A percentile compares a stretch with the other conserved stretches of the same genome.
Conservation (phyloP, 192 early-diverging fungal species). For the Funneliformis mosseae region DNA sequence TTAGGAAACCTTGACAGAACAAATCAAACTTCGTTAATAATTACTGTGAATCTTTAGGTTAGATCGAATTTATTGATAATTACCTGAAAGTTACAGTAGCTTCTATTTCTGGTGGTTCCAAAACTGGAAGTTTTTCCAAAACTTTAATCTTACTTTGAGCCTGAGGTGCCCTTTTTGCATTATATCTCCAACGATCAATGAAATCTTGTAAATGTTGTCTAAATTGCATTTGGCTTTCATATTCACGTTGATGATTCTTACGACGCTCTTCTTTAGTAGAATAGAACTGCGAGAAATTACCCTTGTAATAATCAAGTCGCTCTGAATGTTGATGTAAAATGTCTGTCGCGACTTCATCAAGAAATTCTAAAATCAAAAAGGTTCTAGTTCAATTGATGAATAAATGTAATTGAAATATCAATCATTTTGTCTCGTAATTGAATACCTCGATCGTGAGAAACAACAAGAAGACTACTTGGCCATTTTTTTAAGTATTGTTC, state of each 20-base stretch:
- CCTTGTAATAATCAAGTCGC: slow-evolving; percentile 91
- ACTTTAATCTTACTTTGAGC: slow-evolving; percentile 98
- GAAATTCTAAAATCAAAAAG: slow-evolving; percentile 65
- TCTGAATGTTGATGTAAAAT: slow-evolving; percentile 96
- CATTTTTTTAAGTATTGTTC: slow-evolving; percentile 92
- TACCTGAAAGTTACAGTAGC: slow-evolving; percentile 76
- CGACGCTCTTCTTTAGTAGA: slow-evolving; percentile 88
- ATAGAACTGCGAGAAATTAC: slow-evolving; percentile 92
- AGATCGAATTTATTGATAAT: neutral
- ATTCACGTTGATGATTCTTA: slow-evolving; percentile 90
- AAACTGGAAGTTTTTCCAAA: slow-evolving; percentile 92
- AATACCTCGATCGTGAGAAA: slow-evolving; percentile 93
- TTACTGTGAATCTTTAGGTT: neutral
- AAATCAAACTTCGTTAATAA: neutral
- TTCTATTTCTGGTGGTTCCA: slow-evolving; percentile 84
- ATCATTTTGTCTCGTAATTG: neutral
- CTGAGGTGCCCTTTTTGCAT: slow-evolving; percentile 95
- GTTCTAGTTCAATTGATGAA: neutral
- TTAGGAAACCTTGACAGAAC: slow-evolving; percentile 66
- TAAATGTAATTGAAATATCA: neutral
- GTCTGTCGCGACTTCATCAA: slow-evolving; percentile 97
- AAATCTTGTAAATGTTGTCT: slow-evolving; percentile 96
- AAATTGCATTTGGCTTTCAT: slow-evolving; percentile 93
- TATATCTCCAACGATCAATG: slow-evolving; percentile 99
- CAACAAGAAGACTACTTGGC: slow-evolving; percentile 90